A percentile compares a stretch with the other conserved stretches of the same genome.
Evolutionary conservation across 768 basidiomycete species (phyloP).

Genomic region (Coprinopsis cinerea): DNA sequence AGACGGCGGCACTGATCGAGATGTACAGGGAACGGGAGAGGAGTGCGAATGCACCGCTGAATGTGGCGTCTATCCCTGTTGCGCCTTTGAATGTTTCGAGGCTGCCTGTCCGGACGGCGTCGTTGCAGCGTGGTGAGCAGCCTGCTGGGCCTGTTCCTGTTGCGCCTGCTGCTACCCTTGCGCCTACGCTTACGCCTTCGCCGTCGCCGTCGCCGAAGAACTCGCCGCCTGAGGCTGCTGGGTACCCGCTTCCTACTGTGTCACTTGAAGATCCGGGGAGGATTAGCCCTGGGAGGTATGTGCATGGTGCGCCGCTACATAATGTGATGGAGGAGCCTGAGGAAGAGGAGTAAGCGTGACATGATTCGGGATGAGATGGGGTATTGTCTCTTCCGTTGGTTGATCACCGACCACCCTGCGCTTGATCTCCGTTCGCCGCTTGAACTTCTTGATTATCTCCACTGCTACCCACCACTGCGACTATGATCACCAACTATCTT

Average conservation of each 20-base stretch:
- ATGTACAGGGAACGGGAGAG: conserved; percentile 78
- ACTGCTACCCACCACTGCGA: too few relatives aligned
- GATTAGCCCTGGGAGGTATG: conserved; percentile 64
- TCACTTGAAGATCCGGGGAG: conserved; percentile 45
- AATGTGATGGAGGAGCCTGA: conserved; percentile 84
- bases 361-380: too few relatives aligned
- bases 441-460: too few relatives aligned
- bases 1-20: conserved; percentile 75
- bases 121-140: conserved; percentile 18
- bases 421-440: too few relatives aligned
- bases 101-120: conserved; percentile 32
- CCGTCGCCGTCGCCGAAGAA: conserved; percentile 22
- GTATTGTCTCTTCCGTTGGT: too few relatives aligned
- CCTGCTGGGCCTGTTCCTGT: conserved; percentile 8
- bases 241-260: conserved; percentile 28
- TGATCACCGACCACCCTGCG: too few relatives aligned
- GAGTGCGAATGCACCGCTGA: conserved; percentile 22
- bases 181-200: conserved; percentile 17
- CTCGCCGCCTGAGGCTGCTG: conserved; percentile 12
- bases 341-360: conserved; percentile 41
- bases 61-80: conserved; percentile 19
- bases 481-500: too few relatives aligned
- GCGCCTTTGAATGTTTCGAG: conserved; percentile 33
- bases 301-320: conserved; percentile 82
- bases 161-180: conserved; percentile 10